phyloP scores from a whole-genome alignment of 1,284 basidiomycete species.

The Marasmius oreades region DNA sequence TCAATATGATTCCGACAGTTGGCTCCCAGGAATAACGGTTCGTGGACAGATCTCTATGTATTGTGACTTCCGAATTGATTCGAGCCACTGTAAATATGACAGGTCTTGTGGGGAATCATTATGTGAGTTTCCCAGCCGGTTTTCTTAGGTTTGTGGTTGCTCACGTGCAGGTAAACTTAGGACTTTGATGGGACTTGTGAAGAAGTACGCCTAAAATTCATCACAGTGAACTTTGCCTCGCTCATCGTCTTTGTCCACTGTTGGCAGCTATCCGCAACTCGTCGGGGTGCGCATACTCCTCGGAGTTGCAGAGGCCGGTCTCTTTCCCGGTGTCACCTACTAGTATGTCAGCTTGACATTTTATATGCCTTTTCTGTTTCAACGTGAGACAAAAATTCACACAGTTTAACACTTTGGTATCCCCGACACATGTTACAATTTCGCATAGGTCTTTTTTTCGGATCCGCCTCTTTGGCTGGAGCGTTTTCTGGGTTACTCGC shows the following conservation, averaged over 20 bases:
- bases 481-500: constrained; percentile 47
- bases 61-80: constrained; percentile 2
- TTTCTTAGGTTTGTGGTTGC: background rate
- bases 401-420: constrained; percentile 48
- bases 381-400: too few species aligned
- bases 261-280: constrained; percentile 52
- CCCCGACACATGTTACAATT: constrained; percentile 46
- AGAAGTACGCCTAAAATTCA: constrained; percentile 37
- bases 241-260: background rate
- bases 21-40: constrained; percentile 48
- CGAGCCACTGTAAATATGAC: too few species aligned
- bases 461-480: constrained; percentile 42
- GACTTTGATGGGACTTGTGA: constrained; percentile 65
- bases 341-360: too few species aligned
- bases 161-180: constrained; percentile 25
- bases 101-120: constrained; percentile 47
- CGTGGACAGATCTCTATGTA: constrained; percentile 8
- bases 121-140: constrained; percentile 31
- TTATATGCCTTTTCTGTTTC: too few species aligned
- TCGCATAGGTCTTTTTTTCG: constrained; percentile 51
- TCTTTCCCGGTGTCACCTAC: constrained; percentile 68
- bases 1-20: constrained; percentile 23
- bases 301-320: constrained; percentile 65
- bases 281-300: constrained; percentile 57
- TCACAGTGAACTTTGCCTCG: too few species aligned